Conservation (phyloP, 2,329 filamentous ascomycete species). For the Fusarium albidum region DNA sequence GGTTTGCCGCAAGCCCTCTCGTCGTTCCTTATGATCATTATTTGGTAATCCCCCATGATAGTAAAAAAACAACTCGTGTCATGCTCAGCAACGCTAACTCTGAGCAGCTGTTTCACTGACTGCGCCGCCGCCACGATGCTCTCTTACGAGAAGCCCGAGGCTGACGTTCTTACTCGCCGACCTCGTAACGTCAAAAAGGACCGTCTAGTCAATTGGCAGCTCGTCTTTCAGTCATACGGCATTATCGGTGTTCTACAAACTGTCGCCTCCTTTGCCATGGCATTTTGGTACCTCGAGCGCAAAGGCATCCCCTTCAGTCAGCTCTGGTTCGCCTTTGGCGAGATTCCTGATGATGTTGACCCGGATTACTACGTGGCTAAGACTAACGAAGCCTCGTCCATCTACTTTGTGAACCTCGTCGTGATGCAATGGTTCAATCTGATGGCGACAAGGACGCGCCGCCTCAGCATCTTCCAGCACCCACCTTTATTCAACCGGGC, state of each 20-base stretch:
- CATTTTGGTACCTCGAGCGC: conserved; percentile 71
- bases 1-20: conserved; percentile 77
- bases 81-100: conserved; percentile 7
- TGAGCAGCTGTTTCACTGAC: conserved; percentile 74
- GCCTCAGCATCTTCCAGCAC: conserved; percentile 75
- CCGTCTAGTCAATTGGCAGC: conserved; percentile 75
- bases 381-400: conserved; percentile 72
- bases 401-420: conserved; percentile 83
- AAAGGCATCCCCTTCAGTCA: conserved; percentile 70
- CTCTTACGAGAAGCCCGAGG: conserved; percentile 80
- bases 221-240: conserved; percentile 77
- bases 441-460: conserved; percentile 71
- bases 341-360: conserved; percentile 57
- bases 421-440: conserved; percentile 84
- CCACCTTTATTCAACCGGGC: conserved; percentile 70
- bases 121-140: conserved; percentile 76
- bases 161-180: conserved; percentile 74
- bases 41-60: conserved; percentile 53
- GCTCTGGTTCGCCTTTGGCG: conserved; percentile 74
- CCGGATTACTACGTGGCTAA: conserved; percentile 62
- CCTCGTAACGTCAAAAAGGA: conserved; percentile 75
- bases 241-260: conserved; percentile 73
- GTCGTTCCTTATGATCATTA: conserved; percentile 76
- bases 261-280: conserved; percentile 67
- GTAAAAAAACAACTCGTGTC: rapidly evolving